These are phyloP conservation scores for Iris macrosiphon DNA, from an alignment of 106 monocot genomes.

Conservation along the genomic window DNA sequence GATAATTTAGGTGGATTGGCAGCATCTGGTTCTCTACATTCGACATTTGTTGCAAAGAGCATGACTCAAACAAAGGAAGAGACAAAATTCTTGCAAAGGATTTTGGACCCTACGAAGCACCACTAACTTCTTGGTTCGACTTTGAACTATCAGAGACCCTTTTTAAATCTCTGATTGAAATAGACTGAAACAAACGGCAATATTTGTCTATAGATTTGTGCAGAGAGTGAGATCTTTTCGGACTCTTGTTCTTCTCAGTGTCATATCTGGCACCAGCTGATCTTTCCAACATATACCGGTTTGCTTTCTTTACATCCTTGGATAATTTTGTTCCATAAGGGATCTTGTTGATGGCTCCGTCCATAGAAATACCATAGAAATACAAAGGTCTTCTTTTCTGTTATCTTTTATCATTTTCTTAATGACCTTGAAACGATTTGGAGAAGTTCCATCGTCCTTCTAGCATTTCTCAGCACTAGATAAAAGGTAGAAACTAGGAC, in stretches of 20 bases:
- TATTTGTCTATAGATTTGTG: slow-evolving; percentile 44
- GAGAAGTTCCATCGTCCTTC: neutral
- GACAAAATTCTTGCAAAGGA: slow-evolving; percentile 46
- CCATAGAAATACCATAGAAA: no score
- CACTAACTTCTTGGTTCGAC: slow-evolving; percentile 7
- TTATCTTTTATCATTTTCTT: slow-evolving; percentile 30
- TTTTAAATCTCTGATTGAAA: slow-evolving; percentile 19
- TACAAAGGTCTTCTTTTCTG: slow-evolving; percentile 30
- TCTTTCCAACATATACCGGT: slow-evolving; percentile 1
- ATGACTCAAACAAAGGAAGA: slow-evolving; percentile 36
- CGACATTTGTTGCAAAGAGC: slow-evolving; percentile 8
- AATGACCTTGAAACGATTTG: slow-evolving; percentile 20
- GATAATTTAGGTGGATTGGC: neutral
- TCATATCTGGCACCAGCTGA: slow-evolving; percentile 15
- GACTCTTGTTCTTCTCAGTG: slow-evolving; percentile 15
- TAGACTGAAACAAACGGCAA: slow-evolving; percentile 33
- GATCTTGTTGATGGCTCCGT: slow-evolving; percentile 68
- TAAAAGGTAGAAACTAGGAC: neutral
- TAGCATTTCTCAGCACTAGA: neutral
- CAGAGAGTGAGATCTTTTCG: slow-evolving; percentile 43
- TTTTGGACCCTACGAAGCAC: slow-evolving; percentile 8
- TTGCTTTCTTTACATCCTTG: slow-evolving; percentile 15
- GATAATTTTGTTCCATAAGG: slow-evolving; percentile 60
- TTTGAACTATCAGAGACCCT: slow-evolving; percentile 7
- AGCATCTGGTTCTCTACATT: neutral